phyloP scores from a whole-genome alignment of 2,329 filamentous ascomycete species.

The Eutypella sp. region DNA sequence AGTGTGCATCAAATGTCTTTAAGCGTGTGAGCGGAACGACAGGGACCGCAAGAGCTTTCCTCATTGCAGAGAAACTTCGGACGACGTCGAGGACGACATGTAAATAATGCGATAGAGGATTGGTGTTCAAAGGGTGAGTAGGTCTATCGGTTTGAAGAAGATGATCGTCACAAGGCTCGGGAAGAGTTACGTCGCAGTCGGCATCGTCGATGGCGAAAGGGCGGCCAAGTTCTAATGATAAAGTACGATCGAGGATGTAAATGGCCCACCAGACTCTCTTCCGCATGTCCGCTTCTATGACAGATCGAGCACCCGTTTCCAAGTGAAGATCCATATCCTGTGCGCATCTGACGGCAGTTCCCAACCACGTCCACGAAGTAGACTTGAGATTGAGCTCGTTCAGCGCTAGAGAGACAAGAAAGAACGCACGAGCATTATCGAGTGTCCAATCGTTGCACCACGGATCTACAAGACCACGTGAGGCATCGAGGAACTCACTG shows the following conservation, averaged over 20 bases:
- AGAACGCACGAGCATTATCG: slow-evolving; percentile 66
- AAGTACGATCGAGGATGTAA: slow-evolving; percentile 79
- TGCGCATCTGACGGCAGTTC: slow-evolving; percentile 69
- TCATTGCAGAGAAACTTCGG: slow-evolving; percentile 68
- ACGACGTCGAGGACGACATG: slow-evolving; percentile 78
- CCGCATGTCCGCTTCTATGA: slow-evolving; percentile 79
- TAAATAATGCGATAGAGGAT: slow-evolving; percentile 63
- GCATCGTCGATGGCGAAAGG: slow-evolving; percentile 80
- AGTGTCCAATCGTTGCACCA: slow-evolving; percentile 76
- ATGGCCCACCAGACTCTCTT: slow-evolving; percentile 90
- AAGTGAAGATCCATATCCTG: slow-evolving; percentile 80
- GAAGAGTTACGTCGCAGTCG: slow-evolving; percentile 81
- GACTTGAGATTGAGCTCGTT: slow-evolving; percentile 84
- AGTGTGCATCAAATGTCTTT: slow-evolving; percentile 75
- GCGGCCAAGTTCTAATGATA: slow-evolving; percentile 75
- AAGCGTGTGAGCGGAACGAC: slow-evolving; percentile 63
- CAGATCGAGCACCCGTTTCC: slow-evolving; percentile 67
- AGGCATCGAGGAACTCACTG: slow-evolving; percentile 64
- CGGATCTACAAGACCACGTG: slow-evolving; percentile 66
- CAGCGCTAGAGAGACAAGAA: slow-evolving; percentile 73
- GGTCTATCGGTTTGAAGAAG: slow-evolving; percentile 59
- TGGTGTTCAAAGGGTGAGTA: slow-evolving; percentile 44
- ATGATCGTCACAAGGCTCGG: slow-evolving; percentile 76
- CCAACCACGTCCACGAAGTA: slow-evolving; percentile 81
- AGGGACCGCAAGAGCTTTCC: slow-evolving; percentile 63